Conservation (phyloP, 164 flowering plant genomes). For the Platanus orientalis region DNA sequence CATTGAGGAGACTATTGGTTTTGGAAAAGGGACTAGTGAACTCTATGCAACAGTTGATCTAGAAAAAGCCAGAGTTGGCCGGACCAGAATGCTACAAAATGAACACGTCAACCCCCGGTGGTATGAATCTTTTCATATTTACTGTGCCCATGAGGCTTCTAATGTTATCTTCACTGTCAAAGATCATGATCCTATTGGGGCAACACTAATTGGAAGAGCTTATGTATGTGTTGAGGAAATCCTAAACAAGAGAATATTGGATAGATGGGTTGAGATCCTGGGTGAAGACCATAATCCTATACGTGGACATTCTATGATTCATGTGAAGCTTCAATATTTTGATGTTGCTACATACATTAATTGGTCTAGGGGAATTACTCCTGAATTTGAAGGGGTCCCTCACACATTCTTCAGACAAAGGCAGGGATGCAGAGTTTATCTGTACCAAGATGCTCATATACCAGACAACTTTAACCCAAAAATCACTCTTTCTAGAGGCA, state of each 20-base stretch:
- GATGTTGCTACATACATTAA: constrained; percentile 27
- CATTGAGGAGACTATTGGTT: constrained; percentile 16
- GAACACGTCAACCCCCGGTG: constrained; percentile 39
- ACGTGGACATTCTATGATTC: constrained; percentile 39
- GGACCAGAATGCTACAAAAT: constrained; percentile 35
- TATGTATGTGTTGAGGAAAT: constrained; percentile 44
- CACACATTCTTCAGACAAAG: constrained; percentile 48
- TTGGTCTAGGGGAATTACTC: constrained; percentile 46
- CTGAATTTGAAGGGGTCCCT: constrained; percentile 40
- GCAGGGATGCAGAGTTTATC: constrained; percentile 42
- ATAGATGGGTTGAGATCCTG: constrained; percentile 38
- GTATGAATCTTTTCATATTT: constrained; percentile 56
- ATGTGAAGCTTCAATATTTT: constrained; percentile 41
- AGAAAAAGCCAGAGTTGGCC: constrained; percentile 50
- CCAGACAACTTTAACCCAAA: constrained; percentile 20
- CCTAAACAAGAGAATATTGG: constrained; percentile 26
- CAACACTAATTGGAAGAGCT: constrained; percentile 62
- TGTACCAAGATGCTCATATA: constrained; percentile 64
- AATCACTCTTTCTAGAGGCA: constrained; percentile 24
- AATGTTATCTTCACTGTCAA: constrained; percentile 50
- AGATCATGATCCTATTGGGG: constrained; percentile 46
- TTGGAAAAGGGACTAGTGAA: constrained; percentile 15
- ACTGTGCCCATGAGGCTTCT: constrained; percentile 58
- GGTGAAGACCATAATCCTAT: constrained; percentile 40
- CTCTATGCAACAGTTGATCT: constrained; percentile 63